Evolutionary conservation across 108 stramenopile genomes (phyloP).

Genomic region (Conticribra guillardii): DNA sequence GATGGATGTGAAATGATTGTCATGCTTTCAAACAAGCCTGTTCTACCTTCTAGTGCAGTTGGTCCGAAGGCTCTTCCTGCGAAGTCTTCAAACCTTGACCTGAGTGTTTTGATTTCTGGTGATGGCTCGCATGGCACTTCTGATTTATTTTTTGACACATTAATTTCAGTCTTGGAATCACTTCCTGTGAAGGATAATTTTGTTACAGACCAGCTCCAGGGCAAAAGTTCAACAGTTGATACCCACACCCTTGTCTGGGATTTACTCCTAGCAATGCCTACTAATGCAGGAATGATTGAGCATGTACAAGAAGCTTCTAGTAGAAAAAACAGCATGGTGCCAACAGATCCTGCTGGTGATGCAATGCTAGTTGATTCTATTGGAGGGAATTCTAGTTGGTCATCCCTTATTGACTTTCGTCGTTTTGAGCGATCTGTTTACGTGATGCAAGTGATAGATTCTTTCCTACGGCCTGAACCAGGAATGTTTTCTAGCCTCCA

Average conservation of each 20-base stretch:
- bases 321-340: neutral
- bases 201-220: slow-evolving; percentile 11
- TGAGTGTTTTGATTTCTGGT: slow-evolving; percentile 65
- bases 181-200: slow-evolving; percentile 43
- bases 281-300: slow-evolving; percentile 70
- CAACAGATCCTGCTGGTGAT: slow-evolving; percentile 36
- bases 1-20: slow-evolving; percentile 83
- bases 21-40: slow-evolving; percentile 56
- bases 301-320: slow-evolving; percentile 59
- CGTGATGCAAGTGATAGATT: slow-evolving; percentile 92
- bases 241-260: slow-evolving; percentile 89
- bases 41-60: neutral
- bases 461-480: slow-evolving; percentile 85
- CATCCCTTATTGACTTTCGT: slow-evolving; percentile 65
- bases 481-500: slow-evolving; percentile 72
- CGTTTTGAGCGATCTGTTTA: slow-evolving; percentile 89
- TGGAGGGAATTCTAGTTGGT: slow-evolving; percentile 56
- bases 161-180: slow-evolving; percentile 70
- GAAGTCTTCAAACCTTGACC: slow-evolving; percentile 34
- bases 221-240: slow-evolving; percentile 40
- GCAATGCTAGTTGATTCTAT: slow-evolving; percentile 74
- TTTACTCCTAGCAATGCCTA: slow-evolving; percentile 91
- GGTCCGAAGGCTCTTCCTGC: neutral
- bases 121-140: slow-evolving; percentile 60
- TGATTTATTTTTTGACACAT: slow-evolving; percentile 68